Conservation (phyloP, 331 rosid species). For the Acacia concinna region DNA sequence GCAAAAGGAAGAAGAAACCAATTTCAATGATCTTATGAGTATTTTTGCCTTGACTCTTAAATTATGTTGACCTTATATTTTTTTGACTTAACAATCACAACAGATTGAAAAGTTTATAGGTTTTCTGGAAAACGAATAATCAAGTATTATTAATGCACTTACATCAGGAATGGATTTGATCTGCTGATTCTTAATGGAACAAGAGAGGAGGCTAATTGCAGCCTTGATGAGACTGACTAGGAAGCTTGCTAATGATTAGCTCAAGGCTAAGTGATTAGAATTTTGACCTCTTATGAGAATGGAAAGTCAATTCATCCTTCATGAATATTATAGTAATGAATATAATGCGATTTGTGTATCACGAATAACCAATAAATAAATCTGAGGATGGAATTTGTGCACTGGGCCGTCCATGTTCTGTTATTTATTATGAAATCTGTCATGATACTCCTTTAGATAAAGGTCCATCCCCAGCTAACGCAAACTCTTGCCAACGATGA, state of each 20-base stretch:
- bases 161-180: not conserved
- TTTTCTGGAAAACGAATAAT: not conserved
- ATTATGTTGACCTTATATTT: not conserved
- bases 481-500: not conserved
- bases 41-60: not conserved
- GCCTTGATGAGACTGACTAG: not conserved
- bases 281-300: not conserved
- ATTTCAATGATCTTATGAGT: not conserved
- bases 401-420: too few species aligned
- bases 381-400: not conserved
- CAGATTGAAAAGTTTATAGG: not conserved
- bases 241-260: slow-evolving; percentile 12
- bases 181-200: not conserved
- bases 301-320: not conserved
- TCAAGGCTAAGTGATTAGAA: not conserved
- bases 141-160: not conserved
- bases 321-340: not conserved
- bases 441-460: too few species aligned
- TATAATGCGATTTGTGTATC: not conserved
- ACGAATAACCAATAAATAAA: not conserved
- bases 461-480: not conserved
- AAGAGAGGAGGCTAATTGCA: not conserved
- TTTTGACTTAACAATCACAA: not conserved
- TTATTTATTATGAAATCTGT: too few species aligned
- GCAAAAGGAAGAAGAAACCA: not conserved